Evolutionary conservation across 2,329 filamentous ascomycete genomes (phyloP), one percentile per base, ranked within the genome.

Genomic region (Colletotrichum ledebouriae): DNA sequence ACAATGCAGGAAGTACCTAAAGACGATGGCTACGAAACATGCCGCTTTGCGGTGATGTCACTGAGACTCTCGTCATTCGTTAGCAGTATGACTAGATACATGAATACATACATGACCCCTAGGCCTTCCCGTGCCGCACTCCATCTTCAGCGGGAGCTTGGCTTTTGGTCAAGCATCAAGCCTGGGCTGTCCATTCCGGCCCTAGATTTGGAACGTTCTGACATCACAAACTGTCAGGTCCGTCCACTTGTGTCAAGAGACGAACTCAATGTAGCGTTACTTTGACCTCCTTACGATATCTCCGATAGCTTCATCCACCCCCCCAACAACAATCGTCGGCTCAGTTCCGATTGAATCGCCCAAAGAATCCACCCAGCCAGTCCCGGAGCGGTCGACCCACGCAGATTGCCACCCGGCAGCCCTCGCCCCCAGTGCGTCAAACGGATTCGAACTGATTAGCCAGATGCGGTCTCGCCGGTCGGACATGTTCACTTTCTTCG

Each of bases 381-480:
- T 82, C 0, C 86, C 85, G 13, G 75, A 77, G 29, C 91, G 81
- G 78, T 93, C 90, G 6, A 94, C 85, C 88, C 90, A 94, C 12
- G 84, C 87, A 25, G 88, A 86, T 72, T 85, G 84, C 79, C 93
- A 79, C 0, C 91, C 91, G 5, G 84, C 82, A 1, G 82, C 82
- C 69, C 83, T 83, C 1, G 91, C 89, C 0, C 92, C 92, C 0
- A 89, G 84, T 15, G 91, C 80, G 75, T 94, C 92, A 75, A 94
- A 94, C 2, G 92, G 89, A 75, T 94, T 94, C 1, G 87, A 87
- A 71, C 86, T 91, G 6, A 94, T 84, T 7, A 94, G 77, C 90
- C 91, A 93, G 13, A 93, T 82, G 29, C 85, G 80, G 1, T 75
- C 78, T 71, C 83, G 80, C 17, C 82, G 73, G 1, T 77, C 78